Conservation (phyloP, 768 basidiomycete species). For the Lyophyllum atratum region DNA sequence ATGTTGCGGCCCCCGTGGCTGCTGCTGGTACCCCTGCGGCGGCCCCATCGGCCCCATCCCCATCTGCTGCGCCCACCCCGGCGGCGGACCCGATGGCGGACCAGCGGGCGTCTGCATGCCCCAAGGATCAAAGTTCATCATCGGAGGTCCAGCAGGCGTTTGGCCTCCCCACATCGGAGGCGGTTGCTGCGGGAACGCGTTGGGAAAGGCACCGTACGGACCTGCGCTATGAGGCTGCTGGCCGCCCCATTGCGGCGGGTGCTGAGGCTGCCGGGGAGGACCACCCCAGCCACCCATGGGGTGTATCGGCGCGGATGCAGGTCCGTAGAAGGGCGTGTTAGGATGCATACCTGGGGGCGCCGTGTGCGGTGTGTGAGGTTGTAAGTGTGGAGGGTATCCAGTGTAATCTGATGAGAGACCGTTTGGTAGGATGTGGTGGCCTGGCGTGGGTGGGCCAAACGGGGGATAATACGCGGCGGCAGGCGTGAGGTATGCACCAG, state of each 20-base stretch:
- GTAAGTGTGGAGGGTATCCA: constrained; percentile 19
- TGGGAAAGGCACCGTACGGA: not conserved
- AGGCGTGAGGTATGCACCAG: constrained; percentile 8
- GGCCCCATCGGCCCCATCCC: constrained; percentile 3
- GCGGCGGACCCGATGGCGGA: not conserved
- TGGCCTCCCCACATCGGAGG: not conserved
- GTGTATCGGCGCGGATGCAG: constrained; percentile 2
- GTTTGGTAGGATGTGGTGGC: constrained; percentile 1
- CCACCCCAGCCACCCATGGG: not conserved
- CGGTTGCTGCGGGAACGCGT: constrained; percentile 4
- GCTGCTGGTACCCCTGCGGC: not conserved
- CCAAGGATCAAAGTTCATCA: constrained; percentile 9
- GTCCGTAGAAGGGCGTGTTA: not conserved
- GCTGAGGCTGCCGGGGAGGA: not conserved
- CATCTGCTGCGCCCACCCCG: constrained; percentile 2
- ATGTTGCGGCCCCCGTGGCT: not conserved
- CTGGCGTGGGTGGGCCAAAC: not conserved
- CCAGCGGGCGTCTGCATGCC: not conserved
- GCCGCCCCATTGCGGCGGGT: not conserved
- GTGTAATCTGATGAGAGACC: constrained; percentile 24
- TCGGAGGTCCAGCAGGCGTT: not conserved
- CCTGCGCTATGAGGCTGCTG: not conserved
- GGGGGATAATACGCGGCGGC: constrained; percentile 16
- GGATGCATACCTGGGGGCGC: not conserved
- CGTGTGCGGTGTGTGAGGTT: not conserved